Conservation (phyloP, 2,329 filamentous ascomycete genomes). For the Cercospora sp. region DNA sequence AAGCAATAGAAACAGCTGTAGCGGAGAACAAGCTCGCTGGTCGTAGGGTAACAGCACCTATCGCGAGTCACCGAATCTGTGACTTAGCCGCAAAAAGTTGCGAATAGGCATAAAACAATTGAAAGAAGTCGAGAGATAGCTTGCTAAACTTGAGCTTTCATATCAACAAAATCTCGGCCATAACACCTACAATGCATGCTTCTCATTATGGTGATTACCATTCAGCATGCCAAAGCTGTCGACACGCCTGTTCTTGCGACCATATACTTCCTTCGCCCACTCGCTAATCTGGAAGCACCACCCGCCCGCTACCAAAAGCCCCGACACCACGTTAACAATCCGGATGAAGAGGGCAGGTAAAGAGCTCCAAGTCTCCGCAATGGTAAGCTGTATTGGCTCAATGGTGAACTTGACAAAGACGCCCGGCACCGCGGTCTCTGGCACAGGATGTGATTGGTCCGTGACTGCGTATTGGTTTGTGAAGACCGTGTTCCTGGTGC, state of each 20-base stretch:
- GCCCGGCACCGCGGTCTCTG: constrained; percentile 73
- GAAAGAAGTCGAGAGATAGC: background rate
- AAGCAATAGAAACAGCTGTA: background rate
- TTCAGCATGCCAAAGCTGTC: constrained; percentile 29
- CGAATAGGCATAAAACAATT: background rate
- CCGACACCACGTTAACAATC: constrained; percentile 85
- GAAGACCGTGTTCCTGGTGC: constrained; percentile 63
- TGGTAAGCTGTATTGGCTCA: constrained; percentile 84
- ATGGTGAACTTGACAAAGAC: constrained; percentile 99
- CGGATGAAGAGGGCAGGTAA: constrained; percentile 75
- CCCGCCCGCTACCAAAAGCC: constrained; percentile 87
- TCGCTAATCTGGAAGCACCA: constrained; percentile 87
- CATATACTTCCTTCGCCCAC: constrained; percentile 59
- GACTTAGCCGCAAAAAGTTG: background rate
- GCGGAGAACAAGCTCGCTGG: background rate
- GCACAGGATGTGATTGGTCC: constrained; percentile 72
- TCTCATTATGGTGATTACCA: constrained; percentile 25
- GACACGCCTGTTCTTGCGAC: constrained; percentile 22
- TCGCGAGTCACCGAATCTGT: background rate
- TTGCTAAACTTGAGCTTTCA: constrained; percentile 48
- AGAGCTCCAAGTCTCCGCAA: constrained; percentile 77
- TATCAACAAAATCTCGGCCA: constrained; percentile 54
- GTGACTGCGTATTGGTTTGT: constrained; percentile 99
- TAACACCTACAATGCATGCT: constrained; percentile 20
- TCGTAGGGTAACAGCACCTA: background rate